Conservation (phyloP, 306 rosid species). For the Lotus japonicus region DNA sequence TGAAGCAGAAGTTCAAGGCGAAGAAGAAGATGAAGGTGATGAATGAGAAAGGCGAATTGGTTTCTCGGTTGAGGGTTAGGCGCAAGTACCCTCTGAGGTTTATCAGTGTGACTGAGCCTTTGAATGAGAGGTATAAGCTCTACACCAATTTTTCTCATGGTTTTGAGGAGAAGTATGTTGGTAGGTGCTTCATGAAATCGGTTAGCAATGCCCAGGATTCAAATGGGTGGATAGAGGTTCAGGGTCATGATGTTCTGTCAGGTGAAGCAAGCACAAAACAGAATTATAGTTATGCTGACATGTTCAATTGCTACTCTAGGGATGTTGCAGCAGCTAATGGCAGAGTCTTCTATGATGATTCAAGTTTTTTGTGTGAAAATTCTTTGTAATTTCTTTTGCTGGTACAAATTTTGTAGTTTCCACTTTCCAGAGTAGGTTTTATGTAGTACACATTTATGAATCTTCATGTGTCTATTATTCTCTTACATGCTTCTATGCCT, state of each 20-base stretch:
- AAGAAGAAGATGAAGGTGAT: constrained; percentile 28
- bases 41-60: constrained; percentile 16
- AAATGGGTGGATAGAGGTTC: constrained; percentile 69
- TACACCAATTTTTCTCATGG: constrained; percentile 50
- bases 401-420: constrained; percentile 10
- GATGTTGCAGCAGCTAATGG: constrained; percentile 36
- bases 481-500: neutral
- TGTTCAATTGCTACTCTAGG: constrained; percentile 35
- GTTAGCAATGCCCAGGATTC: constrained; percentile 45
- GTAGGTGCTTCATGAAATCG: neutral
- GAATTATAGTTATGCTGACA: constrained; percentile 29
- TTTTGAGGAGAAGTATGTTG: constrained; percentile 31
- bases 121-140: constrained; percentile 29
- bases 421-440: neutral
- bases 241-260: constrained; percentile 58
- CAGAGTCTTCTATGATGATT: constrained; percentile 27
- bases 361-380: constrained; percentile 33
- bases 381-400: constrained; percentile 10
- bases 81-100: constrained; percentile 45
- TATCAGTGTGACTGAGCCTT: constrained; percentile 26
- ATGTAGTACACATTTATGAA: constrained; percentile 3
- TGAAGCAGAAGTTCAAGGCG: constrained; percentile 40
- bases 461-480: neutral
- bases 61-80: constrained; percentile 19
- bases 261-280: constrained; percentile 53